Percentiles rank a stretch among this genome's conserved stretches.
These are phyloP conservation scores for Penicillium pulvis DNA, from an alignment of 495 filamentous ascomycete genomes.

Conservation along the genomic window DNA sequence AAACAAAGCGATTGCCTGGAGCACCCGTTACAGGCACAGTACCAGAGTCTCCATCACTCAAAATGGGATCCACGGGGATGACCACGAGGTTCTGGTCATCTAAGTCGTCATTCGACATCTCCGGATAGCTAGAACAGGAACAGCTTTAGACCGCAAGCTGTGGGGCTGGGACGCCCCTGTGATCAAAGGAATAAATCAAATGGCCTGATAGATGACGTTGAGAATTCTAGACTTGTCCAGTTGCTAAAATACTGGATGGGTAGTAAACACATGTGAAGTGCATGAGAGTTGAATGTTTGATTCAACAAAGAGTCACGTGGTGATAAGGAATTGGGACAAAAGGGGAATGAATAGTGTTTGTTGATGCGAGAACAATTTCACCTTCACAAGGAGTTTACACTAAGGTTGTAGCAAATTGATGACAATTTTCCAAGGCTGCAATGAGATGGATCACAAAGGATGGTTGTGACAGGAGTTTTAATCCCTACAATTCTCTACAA, in stretches of 20 bases:
- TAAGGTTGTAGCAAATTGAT: too few relatives aligned
- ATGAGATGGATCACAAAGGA: too few relatives aligned
- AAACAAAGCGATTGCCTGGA: constrained; percentile 17
- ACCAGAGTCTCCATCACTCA: constrained; percentile 36
- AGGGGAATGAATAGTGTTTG: not conserved
- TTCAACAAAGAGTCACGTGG: constrained; percentile 4
- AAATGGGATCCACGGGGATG: constrained; percentile 31
- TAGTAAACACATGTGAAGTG: not conserved
- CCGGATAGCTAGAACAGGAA: not conserved
- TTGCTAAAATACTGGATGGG: not conserved
- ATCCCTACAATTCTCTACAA: too few relatives aligned
- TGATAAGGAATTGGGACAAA: constrained; percentile 1
- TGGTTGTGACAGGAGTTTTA: too few relatives aligned
- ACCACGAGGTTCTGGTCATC: constrained; percentile 30
- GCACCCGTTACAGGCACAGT: constrained; percentile 30
- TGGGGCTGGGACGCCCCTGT: not conserved
- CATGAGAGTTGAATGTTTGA: not conserved
- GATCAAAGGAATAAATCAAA: not conserved
- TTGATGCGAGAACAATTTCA: not conserved
- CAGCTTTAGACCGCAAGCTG: not conserved
- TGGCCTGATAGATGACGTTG: not conserved
- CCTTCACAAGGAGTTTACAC: too few relatives aligned
- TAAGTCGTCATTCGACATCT: not conserved
- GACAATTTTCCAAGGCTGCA: too few relatives aligned
- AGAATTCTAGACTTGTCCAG: not conserved